Evolutionary conservation across 2,329 filamentous ascomycete species (phyloP).

Genomic region (Clonostachys rhizophaga): DNA sequence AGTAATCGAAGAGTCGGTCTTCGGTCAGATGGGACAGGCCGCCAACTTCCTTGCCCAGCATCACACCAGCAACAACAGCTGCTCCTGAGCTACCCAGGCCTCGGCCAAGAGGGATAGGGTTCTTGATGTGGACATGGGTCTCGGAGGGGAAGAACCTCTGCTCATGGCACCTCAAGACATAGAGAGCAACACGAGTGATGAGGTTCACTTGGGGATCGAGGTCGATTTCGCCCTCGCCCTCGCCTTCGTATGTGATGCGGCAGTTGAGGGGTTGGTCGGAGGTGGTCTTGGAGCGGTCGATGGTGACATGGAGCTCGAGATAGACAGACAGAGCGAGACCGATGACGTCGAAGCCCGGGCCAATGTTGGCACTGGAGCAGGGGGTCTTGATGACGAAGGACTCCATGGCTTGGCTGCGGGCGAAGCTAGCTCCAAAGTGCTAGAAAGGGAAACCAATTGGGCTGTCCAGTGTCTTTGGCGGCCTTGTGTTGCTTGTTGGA

Average conservation of each 20-base stretch:
- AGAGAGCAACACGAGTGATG: conserved; percentile 89
- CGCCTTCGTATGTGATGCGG: conserved; percentile 83
- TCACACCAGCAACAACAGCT: conserved; percentile 92
- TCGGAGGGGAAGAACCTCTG: conserved; percentile 78
- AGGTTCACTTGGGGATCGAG: conserved; percentile 85
- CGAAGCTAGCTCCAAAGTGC: no score
- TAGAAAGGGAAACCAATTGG: no score
- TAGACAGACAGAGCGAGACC: conserved; percentile 91
- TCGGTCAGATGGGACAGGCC: conserved; percentile 68
- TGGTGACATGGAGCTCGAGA: conserved; percentile 80
- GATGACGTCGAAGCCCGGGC: conserved; percentile 96
- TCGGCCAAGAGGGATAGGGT: conserved; percentile 88
- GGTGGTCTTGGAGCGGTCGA: conserved; percentile 52
- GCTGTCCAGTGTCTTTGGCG: no score
- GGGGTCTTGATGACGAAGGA: conserved; percentile 75
- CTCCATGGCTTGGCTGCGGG: conserved; percentile 32
- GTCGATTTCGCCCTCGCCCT: conserved; percentile 69
- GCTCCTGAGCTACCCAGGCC: conserved; percentile 94
- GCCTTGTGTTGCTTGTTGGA: no score
- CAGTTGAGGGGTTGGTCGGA: conserved; percentile 73
- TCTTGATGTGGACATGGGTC: conserved; percentile 91
- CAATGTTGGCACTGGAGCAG: conserved; percentile 96
- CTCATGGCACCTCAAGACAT: conserved; percentile 89
- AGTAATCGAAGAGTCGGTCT: conserved; percentile 88
- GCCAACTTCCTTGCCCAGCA: conserved; percentile 85